Percentiles rank a stretch among this genome's conserved stretches.
These are phyloP conservation scores for Cicer arietinum DNA, from an alignment of 306 rosid genomes.

Conservation along the genomic window DNA sequence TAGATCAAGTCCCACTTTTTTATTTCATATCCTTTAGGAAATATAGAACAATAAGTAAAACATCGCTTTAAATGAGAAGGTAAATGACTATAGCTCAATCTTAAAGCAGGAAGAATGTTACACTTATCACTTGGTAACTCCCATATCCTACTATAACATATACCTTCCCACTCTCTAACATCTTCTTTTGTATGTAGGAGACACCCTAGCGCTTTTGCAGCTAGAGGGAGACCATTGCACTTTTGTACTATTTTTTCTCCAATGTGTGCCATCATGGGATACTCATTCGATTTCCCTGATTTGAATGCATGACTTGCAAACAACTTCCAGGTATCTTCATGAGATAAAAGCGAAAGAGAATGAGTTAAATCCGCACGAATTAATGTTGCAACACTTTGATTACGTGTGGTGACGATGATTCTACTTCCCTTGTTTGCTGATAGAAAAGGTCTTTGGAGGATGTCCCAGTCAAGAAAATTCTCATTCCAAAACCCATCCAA, in stretches of 20 bases:
- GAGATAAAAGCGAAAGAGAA: constrained; percentile 39
- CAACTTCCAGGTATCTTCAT: constrained; percentile 54
- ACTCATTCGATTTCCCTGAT: constrained; percentile 18
- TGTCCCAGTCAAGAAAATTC: constrained; percentile 56
- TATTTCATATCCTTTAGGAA: constrained; percentile 42
- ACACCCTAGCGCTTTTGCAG: constrained; percentile 53
- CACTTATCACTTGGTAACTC: constrained; percentile 49
- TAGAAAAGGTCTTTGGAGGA: constrained; percentile 47
- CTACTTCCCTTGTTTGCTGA: constrained; percentile 54
- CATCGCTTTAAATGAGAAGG: constrained; percentile 44
- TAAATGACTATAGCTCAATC: constrained; percentile 38
- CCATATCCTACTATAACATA: constrained; percentile 51
- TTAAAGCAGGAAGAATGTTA: constrained; percentile 49
- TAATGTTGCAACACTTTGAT: constrained; percentile 49
- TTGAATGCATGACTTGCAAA: constrained; percentile 55
- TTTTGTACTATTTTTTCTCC: constrained; percentile 48
- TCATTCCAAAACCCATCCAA: constrained; percentile 58
- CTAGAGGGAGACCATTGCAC: constrained; percentile 61
- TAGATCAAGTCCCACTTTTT: constrained; percentile 34
- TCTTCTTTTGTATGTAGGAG: constrained; percentile 43
- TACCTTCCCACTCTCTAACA: constrained; percentile 52
- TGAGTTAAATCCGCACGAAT: constrained; percentile 47
- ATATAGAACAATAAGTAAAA: constrained; percentile 40
- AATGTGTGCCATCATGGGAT: constrained; percentile 26
- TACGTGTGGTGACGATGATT: constrained; percentile 58